These are phyloP conservation scores for Wallacemonas sp. DNA, from an alignment of 208 protist genomes.

Conservation along the genomic window DNA sequence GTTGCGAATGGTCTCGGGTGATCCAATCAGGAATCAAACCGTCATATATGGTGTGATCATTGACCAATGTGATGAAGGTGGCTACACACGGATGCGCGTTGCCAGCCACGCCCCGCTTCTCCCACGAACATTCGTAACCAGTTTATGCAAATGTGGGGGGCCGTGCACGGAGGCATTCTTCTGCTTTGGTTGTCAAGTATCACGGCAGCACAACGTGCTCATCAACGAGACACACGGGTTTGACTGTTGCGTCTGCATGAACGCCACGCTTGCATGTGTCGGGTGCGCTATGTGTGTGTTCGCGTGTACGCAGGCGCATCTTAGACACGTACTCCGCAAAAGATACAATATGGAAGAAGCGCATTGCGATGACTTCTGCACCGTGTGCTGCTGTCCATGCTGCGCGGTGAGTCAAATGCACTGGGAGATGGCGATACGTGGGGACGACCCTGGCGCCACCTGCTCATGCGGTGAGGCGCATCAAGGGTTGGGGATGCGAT, in stretches of 20 bases:
- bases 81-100: too few species aligned
- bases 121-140: background rate
- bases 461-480: conserved; percentile 5
- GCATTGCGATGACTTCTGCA: background rate
- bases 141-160: conserved; percentile 13
- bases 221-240: conserved; percentile 21
- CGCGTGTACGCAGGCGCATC: too few species aligned
- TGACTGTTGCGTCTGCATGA: conserved; percentile 19
- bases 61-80: too few species aligned
- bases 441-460: conserved; percentile 9
- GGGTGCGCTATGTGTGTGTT: background rate
- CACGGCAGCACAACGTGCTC: conserved; percentile 48
- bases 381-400: background rate
- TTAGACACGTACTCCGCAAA: too few species aligned
- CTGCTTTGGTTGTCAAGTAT: conserved; percentile 52
- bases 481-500: background rate
- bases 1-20: too few species aligned
- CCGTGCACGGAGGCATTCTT: conserved; percentile 35
- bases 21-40: too few species aligned
- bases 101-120: too few species aligned
- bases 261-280: too few species aligned
- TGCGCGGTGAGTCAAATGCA: conserved; percentile 9
- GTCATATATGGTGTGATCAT: too few species aligned
- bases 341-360: conserved; percentile 9
- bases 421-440: conserved; percentile 9